phyloP scores from a whole-genome alignment of 768 basidiomycete species.

The Lentinula guzmanii region DNA sequence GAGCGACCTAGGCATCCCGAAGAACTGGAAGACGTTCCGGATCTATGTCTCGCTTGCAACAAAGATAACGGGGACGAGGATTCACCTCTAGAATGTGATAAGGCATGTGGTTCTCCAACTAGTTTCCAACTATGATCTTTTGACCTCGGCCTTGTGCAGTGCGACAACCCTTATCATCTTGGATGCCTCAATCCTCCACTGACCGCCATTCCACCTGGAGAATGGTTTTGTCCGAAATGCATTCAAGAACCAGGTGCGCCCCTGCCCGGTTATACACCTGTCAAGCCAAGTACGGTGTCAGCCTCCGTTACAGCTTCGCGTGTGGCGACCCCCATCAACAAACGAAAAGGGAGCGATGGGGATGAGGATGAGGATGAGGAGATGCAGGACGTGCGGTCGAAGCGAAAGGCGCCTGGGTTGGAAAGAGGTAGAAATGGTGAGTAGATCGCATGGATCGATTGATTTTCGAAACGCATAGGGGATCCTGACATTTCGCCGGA shows the following conservation, averaged over 20 bases:
- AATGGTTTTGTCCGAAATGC: constrained; percentile 90
- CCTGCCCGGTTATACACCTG: constrained; percentile 13
- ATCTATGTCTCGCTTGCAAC: constrained; percentile 66
- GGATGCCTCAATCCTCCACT: constrained; percentile 79
- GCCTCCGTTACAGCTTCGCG: neutral
- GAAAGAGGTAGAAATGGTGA: neutral
- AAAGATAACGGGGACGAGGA: constrained; percentile 69
- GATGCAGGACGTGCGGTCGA: neutral
- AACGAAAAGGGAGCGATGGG: constrained; percentile 5
- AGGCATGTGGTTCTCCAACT: constrained; percentile 37
- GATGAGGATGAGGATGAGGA: constrained; percentile 1
- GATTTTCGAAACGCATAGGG: neutral
- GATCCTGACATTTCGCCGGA: neutral
- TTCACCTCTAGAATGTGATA: constrained; percentile 83
- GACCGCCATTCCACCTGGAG: constrained; percentile 71
- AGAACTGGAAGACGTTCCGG: constrained; percentile 59
- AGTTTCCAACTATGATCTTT: neutral
- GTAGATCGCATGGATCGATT: neutral
- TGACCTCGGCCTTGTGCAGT: constrained; percentile 37
- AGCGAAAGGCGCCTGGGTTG: neutral
- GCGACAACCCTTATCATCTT: constrained; percentile 85
- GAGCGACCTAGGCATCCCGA: constrained; percentile 78
- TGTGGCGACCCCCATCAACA: neutral
- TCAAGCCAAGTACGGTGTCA: constrained; percentile 6
- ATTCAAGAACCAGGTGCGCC: constrained; percentile 51